These are phyloP conservation scores for Thalia dealbata DNA, from an alignment of 176 grass and related monocot genomes.

Conservation along the genomic window DNA sequence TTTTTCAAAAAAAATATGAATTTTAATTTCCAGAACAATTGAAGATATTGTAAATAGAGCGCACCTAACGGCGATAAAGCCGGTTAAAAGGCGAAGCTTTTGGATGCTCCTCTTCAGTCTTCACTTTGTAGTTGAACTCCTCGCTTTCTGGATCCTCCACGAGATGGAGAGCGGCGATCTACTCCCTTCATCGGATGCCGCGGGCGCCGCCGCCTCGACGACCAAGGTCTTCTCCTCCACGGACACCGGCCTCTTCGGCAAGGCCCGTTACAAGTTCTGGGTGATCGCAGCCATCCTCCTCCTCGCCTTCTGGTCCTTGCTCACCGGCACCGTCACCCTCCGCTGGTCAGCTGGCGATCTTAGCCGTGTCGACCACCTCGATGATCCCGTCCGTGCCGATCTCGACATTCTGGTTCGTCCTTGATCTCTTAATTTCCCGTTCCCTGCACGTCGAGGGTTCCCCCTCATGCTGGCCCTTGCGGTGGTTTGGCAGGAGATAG, in stretches of 20 bases:
- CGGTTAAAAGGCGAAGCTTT: too few relatives aligned
- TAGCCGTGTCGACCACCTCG: constrained; percentile 34
- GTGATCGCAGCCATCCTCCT: constrained; percentile 78
- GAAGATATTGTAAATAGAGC: too few relatives aligned
- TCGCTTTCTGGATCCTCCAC: too few relatives aligned
- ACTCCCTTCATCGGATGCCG: constrained; percentile 17
- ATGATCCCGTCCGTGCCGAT: neutral
- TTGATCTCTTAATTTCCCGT: neutral
- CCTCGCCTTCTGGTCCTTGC: constrained; percentile 92
- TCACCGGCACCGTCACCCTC: constrained; percentile 69
- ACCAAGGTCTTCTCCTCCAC: neutral
- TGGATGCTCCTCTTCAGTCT: too few relatives aligned
- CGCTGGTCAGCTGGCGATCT: constrained; percentile 56
- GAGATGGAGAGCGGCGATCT: constrained; percentile 25
- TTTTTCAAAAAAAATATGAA: too few relatives aligned
- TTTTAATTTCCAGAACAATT: too few relatives aligned
- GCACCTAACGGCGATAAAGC: too few relatives aligned
- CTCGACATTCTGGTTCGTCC: constrained; percentile 16
- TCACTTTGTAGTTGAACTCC: too few relatives aligned
- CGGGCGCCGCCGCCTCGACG: neutral
- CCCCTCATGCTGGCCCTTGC: neutral
- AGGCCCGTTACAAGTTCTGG: constrained; percentile 84
- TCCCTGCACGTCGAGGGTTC: neutral
- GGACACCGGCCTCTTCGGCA: constrained; percentile 29
- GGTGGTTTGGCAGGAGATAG: constrained; percentile 38